Conservation (phyloP, 495 filamentous ascomycete species). For the Talaromyces thailandensis region DNA sequence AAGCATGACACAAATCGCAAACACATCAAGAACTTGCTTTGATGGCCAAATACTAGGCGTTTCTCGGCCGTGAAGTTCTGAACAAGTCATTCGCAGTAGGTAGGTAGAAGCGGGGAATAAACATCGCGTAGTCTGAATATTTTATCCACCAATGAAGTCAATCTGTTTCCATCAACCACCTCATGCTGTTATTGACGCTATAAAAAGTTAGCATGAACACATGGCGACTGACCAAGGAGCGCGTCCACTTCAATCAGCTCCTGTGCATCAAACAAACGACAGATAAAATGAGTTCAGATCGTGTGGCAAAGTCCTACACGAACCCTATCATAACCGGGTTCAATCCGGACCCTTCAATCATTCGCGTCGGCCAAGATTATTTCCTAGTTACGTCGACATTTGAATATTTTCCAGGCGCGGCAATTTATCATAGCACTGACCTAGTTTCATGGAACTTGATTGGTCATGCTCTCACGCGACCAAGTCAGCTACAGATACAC, state of each 20-base stretch:
- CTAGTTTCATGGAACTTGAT: slow-evolving; percentile 38
- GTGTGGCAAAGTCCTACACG: slow-evolving; percentile 4
- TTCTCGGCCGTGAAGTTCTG: neutral
- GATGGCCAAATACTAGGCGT: neutral
- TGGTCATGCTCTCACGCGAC: slow-evolving; percentile 48
- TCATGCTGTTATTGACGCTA: neutral
- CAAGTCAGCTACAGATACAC: slow-evolving; percentile 54
- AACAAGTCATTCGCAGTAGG: neutral
- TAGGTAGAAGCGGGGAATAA: neutral
- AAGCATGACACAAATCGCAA: neutral
- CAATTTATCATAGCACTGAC: slow-evolving; percentile 39
- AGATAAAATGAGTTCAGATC: neutral
- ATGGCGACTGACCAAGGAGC: neutral
- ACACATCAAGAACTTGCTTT: neutral
- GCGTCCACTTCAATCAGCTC: neutral
- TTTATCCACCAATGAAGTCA: slow-evolving; percentile 2
- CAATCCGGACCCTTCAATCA: slow-evolving; percentile 34
- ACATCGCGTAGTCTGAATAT: neutral
- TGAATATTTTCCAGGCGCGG: slow-evolving; percentile 37
- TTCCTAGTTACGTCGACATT: slow-evolving; percentile 39
- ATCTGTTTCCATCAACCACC: neutral
- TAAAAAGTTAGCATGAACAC: neutral
- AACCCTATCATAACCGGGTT: slow-evolving; percentile 34
- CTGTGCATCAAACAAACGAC: neutral
- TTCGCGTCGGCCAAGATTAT: slow-evolving; percentile 27